Evolutionary conservation across 2,329 filamentous ascomycete genomes (phyloP), one percentile per base, ranked within the genome.

Genomic region (Pseudopyrenochaeta lycopersici): DNA sequence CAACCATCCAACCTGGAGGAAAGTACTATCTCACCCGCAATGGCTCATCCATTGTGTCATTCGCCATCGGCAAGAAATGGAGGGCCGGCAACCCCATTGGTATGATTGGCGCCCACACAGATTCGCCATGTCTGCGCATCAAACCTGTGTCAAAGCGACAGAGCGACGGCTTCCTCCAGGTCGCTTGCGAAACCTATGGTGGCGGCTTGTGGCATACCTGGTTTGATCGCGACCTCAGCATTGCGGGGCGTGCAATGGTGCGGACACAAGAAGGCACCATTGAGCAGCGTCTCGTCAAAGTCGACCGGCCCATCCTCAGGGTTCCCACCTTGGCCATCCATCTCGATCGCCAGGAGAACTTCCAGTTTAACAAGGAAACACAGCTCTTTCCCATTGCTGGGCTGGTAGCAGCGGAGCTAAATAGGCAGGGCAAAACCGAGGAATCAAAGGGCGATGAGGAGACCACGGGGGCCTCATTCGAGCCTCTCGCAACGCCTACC

Each of bases 11-110:
- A 52, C 91, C 92, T 18, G 93, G 94, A 59, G 93, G 94, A 60
- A 97, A 96, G 79, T 98, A 98, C 83, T 97, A 93, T 80, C 86
- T 97, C 70, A 98, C 94, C 42, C 90, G 94, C 62, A 98, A 98
- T 79, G 89, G 86, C 54, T 96, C 92, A 21, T 96, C 94, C 43
- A 90, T 98, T 61, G 87, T 97, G 53, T 93, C 93, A 60, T 98
- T 98, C 77, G 90, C 91, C 58, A 89, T 98, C 69, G 94, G 94
- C 70, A 86, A 87, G 70, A 89, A 90, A 80, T 99, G 94, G 94
- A 89, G 89, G 78, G 88, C 94, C 2, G 94, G 94, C 39, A 96
- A 96, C 76, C 89, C 93, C 7, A 88, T 97, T 58, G 80, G 91
- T 74, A 97, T 98, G 86, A 87, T 99, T 57, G 95, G 94, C 65